Evolutionary conservation across 441 rosid genomes (phyloP), one percentile per base, ranked within the genome.

Genomic region (Jatropha multifida): DNA sequence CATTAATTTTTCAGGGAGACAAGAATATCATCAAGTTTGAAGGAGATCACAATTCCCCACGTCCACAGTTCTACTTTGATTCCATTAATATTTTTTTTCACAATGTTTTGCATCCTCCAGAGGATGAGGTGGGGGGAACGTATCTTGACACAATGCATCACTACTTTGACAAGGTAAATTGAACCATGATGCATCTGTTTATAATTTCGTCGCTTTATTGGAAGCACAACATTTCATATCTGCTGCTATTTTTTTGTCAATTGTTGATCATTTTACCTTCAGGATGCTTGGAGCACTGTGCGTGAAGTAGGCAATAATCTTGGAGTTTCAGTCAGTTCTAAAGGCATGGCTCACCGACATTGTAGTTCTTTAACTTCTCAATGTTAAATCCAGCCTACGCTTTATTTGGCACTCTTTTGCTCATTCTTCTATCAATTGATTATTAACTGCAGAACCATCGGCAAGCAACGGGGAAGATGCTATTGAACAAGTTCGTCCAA

Each of bases 31-130:
- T 94, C 83, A 94, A 94, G 78, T 96, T 96, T 82, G 98, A 92
- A 74, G 99, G 99, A 83, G 99, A 96, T 82, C 99, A 96, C 86
- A 96, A 96, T 81, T 94, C 99, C 63, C 98, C 94, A 23, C 94
- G 98, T 32, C 99, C 99, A 49, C 98, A 81, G 54, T 96, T 96
- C 77, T 96, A 96, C 86, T 96, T 94, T 80, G 98, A 96, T 85
- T 96, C 99, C 15, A 81, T 94, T 82, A 94, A 94, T 78, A 96
- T 96, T 2, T 96, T 96, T 81, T 96, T 96, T 86, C 97, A 92
- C 81, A 96, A 96, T 81, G 98, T 96, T 68, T 83, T 96, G 83
- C 99, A 86, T 77, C 98, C 98, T 78, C 98, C 98, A 11, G 90
- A 86, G 78, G 97, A 91, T 82, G 92, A 90, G 86, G 85, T 89